Conservation (phyloP, 2,329 filamentous ascomycete genomes). For the Alternaria arbusti region DNA sequence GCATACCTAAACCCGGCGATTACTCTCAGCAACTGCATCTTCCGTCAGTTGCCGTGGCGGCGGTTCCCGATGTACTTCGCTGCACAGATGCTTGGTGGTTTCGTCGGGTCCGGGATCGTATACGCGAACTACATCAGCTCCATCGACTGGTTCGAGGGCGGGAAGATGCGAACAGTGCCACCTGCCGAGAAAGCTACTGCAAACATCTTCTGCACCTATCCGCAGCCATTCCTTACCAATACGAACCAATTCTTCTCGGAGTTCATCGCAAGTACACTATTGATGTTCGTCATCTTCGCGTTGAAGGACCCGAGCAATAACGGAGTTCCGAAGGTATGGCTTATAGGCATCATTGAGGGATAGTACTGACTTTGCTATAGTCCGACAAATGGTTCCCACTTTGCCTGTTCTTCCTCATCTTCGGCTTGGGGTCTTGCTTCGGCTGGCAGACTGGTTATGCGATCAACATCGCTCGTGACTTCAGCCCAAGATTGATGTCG, state of each 20-base stretch:
- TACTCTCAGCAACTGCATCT: slow-evolving; percentile 72
- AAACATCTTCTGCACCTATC: slow-evolving; percentile 77
- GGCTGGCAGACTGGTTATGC: slow-evolving; percentile 80
- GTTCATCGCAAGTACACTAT: slow-evolving; percentile 69
- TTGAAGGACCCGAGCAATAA: slow-evolving; percentile 63
- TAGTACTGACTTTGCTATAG: too few species aligned
- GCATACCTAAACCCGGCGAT: slow-evolving; percentile 72
- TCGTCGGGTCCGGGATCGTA: slow-evolving; percentile 59
- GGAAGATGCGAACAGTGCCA: slow-evolving; percentile 66
- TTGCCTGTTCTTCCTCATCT: slow-evolving; percentile 73
- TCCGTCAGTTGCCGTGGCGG: slow-evolving; percentile 71
- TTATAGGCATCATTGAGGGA: too few species aligned
- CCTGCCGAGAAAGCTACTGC: slow-evolving; percentile 65
- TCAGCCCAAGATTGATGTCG: slow-evolving; percentile 70
- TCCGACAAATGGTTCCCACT: slow-evolving; percentile 56
- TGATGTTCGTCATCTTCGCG: slow-evolving; percentile 76
- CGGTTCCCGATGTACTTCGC: slow-evolving; percentile 72
- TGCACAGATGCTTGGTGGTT: slow-evolving; percentile 71
- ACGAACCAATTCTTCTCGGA: slow-evolving; percentile 75
- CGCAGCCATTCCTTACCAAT: slow-evolving; percentile 69
- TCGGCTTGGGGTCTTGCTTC: slow-evolving; percentile 75
- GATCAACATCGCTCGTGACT: slow-evolving; percentile 75
- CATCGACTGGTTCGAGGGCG: slow-evolving; percentile 69
- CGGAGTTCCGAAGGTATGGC: slow-evolving; percentile 40
- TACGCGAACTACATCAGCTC: slow-evolving; percentile 59